phyloP scores from a whole-genome alignment of 2,329 filamentous ascomycete genomes.

The Beauveria bassiana region DNA sequence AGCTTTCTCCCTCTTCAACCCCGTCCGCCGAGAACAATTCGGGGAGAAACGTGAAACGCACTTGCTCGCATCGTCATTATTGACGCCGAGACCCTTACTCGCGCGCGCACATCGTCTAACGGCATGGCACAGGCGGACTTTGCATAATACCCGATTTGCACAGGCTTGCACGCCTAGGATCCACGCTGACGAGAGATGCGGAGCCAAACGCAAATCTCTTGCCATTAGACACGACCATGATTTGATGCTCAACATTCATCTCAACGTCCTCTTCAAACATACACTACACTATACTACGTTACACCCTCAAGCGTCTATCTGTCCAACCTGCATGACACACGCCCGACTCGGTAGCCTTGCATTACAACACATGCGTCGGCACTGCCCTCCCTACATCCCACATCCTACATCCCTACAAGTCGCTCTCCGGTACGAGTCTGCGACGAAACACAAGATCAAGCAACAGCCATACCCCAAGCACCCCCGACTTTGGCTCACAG shows the following conservation, averaged over 20 bases:
- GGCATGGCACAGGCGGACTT: background rate
- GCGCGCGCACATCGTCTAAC: background rate
- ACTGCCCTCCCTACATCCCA: too few relatives aligned
- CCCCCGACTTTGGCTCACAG: background rate
- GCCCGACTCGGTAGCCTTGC: too few relatives aligned
- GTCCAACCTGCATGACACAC: too few relatives aligned
- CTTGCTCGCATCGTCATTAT: background rate
- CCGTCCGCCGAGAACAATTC: background rate
- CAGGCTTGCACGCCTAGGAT: background rate
- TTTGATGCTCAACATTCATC: background rate
- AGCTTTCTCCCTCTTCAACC: too few relatives aligned
- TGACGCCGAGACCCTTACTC: background rate
- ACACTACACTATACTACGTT: too few relatives aligned
- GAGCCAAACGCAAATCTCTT: background rate
- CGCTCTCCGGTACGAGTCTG: background rate
- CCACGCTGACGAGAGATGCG: background rate
- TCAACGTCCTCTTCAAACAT: too few relatives aligned
- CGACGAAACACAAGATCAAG: background rate
- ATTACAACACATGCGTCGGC: too few relatives aligned
- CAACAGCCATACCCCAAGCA: background rate
- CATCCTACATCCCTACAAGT: too few relatives aligned
- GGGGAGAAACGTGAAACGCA: background rate
- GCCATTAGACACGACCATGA: background rate
- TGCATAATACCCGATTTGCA: background rate
- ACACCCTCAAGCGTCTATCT: too few relatives aligned